Conservation (phyloP, 305 asterid genomes). For the Fraxinus baroniana region DNA sequence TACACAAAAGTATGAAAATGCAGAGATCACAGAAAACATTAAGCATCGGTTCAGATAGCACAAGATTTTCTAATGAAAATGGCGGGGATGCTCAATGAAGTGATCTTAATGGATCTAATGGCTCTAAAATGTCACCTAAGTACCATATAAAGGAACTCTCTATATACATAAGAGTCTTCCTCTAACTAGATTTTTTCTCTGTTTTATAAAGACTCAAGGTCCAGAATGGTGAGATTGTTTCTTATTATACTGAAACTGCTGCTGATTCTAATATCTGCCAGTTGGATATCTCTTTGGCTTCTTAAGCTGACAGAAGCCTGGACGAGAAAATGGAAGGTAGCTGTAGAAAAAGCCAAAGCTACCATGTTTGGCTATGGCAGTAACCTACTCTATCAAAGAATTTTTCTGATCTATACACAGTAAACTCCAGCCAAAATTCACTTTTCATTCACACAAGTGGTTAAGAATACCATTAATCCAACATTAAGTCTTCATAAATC, state of each 20-base stretch:
- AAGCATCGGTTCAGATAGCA: background rate
- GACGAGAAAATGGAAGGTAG: constrained; percentile 67
- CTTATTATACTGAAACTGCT: constrained; percentile 50
- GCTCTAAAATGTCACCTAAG: constrained; percentile 3
- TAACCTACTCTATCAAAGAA: constrained; percentile 18
- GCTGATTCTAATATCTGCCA: constrained; percentile 47
- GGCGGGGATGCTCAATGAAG: constrained; percentile 31
- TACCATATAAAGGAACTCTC: constrained; percentile 31
- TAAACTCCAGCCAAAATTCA: background rate
- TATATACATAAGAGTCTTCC: background rate
- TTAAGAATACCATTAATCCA: background rate
- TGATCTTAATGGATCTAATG: constrained; percentile 12
- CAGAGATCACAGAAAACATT: constrained; percentile 4
- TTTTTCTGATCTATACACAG: background rate
- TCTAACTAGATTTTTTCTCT: background rate
- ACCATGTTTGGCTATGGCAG: constrained; percentile 61
- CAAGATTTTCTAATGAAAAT: constrained; percentile 14
- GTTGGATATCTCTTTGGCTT: constrained; percentile 74
- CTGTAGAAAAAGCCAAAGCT: constrained; percentile 49
- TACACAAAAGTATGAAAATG: constrained; percentile 22
- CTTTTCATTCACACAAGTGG: background rate
- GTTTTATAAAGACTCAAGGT: background rate
- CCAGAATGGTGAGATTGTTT: constrained; percentile 41
- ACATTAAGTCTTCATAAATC: background rate
- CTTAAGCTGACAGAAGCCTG: constrained; percentile 80